Evolutionary conservation across 2,329 filamentous ascomycete genomes (phyloP).

Genomic region (Fusarium sp.): DNA sequence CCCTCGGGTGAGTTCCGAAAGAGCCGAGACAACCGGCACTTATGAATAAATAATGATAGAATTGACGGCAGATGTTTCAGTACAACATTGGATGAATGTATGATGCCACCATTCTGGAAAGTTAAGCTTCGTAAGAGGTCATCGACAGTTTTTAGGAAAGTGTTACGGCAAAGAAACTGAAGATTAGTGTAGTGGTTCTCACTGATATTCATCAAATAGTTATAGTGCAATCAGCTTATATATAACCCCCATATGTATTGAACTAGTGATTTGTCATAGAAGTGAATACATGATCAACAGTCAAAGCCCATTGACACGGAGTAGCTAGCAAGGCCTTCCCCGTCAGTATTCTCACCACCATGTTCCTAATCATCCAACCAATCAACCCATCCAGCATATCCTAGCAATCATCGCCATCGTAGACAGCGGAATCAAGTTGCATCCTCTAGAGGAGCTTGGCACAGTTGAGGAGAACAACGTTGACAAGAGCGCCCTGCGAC

Average conservation of each 20-base stretch:
- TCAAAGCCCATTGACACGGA: not conserved
- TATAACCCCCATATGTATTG: not conserved
- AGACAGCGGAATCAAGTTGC: accelerated
- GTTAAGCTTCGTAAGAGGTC: too few species aligned
- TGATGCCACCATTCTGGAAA: too few species aligned
- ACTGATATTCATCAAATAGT: too few species aligned
- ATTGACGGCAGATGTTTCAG: not conserved
- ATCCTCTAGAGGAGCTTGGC: not conserved
- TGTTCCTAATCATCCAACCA: not conserved
- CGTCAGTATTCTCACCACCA: not conserved
- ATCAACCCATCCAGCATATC: not conserved
- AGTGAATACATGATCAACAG: slow-evolving; percentile 1
- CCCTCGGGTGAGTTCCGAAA: not conserved
- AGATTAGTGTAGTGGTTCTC: too few species aligned
- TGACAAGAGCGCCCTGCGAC: slow-evolving; percentile 9
- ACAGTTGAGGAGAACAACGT: slow-evolving; percentile 25
- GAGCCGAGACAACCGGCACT: not conserved
- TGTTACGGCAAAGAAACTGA: too few species aligned
- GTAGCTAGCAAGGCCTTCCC: slow-evolving; percentile 17
- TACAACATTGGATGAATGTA: not conserved
- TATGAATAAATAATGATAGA: not conserved
- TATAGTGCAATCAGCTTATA: not conserved
- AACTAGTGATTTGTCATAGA: not conserved
- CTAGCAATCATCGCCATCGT: not conserved
- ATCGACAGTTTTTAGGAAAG: too few species aligned